Conservation (phyloP, 768 basidiomycete species). For the Collybia sp. region DNA sequence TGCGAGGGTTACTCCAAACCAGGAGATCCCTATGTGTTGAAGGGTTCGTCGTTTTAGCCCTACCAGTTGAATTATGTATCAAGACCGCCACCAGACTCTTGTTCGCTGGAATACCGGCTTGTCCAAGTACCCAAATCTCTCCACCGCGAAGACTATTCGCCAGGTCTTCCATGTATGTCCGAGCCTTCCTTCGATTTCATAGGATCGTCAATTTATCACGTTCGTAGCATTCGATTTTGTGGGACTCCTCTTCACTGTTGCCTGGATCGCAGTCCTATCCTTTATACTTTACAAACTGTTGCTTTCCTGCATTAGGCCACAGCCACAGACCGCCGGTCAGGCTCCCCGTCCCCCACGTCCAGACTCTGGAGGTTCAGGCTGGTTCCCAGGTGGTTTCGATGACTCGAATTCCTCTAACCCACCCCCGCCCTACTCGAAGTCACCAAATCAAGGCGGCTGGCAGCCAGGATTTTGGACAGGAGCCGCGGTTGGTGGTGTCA, state of each 20-base stretch:
- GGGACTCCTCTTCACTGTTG: constrained; percentile 45
- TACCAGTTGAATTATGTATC: neutral
- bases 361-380: constrained; percentile 36
- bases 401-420: constrained; percentile 40
- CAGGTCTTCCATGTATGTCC: constrained; percentile 1
- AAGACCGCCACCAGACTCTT: constrained; percentile 55
- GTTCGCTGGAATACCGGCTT: constrained; percentile 80
- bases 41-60: constrained; percentile 44
- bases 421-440: constrained; percentile 60
- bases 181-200: constrained; percentile 1
- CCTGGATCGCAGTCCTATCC: constrained; percentile 51
- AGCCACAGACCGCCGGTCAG: constrained; percentile 20
- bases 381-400: constrained; percentile 48
- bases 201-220: neutral
- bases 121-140: constrained; percentile 57
- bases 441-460: constrained; percentile 37
- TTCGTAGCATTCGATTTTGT: constrained; percentile 42
- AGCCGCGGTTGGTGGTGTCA: constrained; percentile 66
- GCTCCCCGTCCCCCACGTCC: constrained; percentile 25
- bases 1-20: constrained; percentile 89
- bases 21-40: constrained; percentile 81
- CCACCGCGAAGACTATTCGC: constrained; percentile 24
- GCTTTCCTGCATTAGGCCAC: constrained; percentile 39
- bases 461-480: constrained; percentile 86
- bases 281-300: constrained; percentile 57